Evolutionary conservation across 2,329 filamentous ascomycete species (phyloP), one percentile per base, ranked within the genome.

Genomic region (Exophiala sp.): DNA sequence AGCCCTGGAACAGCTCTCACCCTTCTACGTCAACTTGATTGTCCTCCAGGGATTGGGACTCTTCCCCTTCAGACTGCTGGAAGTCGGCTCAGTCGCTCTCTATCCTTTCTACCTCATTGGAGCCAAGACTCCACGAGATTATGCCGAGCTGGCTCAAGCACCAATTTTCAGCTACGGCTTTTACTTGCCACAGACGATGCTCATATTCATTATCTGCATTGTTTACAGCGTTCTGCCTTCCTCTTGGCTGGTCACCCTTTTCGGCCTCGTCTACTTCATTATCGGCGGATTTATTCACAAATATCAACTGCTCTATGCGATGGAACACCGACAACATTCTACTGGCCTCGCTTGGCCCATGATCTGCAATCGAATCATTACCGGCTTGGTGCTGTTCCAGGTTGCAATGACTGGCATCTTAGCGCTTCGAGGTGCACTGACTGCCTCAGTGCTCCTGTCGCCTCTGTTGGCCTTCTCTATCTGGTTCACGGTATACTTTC

Each of bases 301-400:
- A 70, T 99, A 99, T 72, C 95, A 99, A 75, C 78, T 99, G 3
- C 79, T 99, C 3, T 99, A 99, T 70, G 91, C 94, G 32, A 99
- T 99, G 94, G 91, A 97, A 65, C 92, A 97, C 69, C 88, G 90
- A 44, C 90, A 95, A 66, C 91, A 96, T 68, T 90, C 91, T 12
- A 97, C 92, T 0, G 95, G 95, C 16, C 85, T 87, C 57, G 91
- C 91, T 3, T 99, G 94, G 94, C 87, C 88, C 45, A 95, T 99
- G 81, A 96, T 99, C 59, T 96, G 91, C 72, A 90, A 94, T 66
- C 88, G 94, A 34, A 81, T 96, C 55, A 83, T 97, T 52, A 76
- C 96, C 20, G 94, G 94, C 1, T 74, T 96, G 8, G 74, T 95
- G 2, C 83, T 97, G 39, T 96, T 96, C 66, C 91, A 99, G 70